A percentile compares a stretch with the other conserved stretches of the same genome.
phyloP scores from a whole-genome alignment of 768 basidiomycete species.

The Exidia glandulosa region DNA sequence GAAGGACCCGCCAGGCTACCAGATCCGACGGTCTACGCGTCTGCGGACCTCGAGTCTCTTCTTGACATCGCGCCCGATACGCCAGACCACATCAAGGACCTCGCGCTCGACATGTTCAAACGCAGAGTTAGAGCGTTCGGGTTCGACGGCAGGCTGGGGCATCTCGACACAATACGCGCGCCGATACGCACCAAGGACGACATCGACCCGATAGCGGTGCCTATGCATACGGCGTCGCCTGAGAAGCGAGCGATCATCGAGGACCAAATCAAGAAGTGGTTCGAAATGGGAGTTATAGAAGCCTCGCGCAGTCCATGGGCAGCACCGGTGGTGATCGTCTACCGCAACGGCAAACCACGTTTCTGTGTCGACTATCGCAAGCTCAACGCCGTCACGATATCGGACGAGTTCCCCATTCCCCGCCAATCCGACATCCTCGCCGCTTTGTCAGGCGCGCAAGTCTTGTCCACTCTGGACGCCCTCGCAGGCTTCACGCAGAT shows the following conservation, averaged over 20 bases:
- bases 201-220: conserved; percentile 11
- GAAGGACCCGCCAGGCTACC: too few relatives aligned
- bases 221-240: conserved; percentile 14
- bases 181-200: conserved; percentile 16
- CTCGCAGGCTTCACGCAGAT: conserved; percentile 32
- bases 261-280: conserved; percentile 22
- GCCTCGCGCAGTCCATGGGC: conserved; percentile 29
- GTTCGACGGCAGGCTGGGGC: conserved; percentile 21
- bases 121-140: conserved; percentile 15
- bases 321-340: conserved; percentile 22
- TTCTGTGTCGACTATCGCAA: conserved; percentile 25
- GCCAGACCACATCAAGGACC: too few relatives aligned
- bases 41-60: too few relatives aligned
- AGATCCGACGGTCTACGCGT: too few relatives aligned
- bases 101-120: too few relatives aligned
- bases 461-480: conserved; percentile 25
- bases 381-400: conserved; percentile 17
- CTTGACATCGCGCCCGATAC: too few relatives aligned
- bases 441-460: conserved; percentile 20
- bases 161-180: conserved; percentile 13
- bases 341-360: conserved; percentile 28
- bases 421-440: conserved; percentile 18
- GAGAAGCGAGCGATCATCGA: conserved; percentile 16
- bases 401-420: conserved; percentile 21
- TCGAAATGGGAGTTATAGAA: conserved; percentile 27